Percentiles rank a stretch among this genome's conserved stretches.
Conservation (phyloP, 2,329 filamentous ascomycete species). For the Gliomastix tumulicola region DNA sequence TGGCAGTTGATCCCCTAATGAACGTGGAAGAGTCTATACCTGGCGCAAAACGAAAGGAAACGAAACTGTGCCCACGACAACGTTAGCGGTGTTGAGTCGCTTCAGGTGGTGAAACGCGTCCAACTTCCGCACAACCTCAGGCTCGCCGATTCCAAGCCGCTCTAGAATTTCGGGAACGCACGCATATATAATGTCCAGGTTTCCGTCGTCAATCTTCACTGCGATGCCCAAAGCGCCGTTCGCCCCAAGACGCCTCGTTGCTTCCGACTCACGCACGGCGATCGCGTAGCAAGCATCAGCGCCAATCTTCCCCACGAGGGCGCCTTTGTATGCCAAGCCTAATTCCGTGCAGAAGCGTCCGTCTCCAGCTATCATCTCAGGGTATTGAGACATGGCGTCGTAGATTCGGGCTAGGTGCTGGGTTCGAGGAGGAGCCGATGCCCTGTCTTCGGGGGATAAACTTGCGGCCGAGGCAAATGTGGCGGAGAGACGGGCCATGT, state of each 20-base stretch:
- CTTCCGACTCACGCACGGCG: conserved; percentile 27
- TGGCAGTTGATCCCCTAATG: too few relatives aligned
- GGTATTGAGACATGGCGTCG: conserved; percentile 30
- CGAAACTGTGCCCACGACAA: conserved; percentile 22
- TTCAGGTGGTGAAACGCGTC: conserved; percentile 21
- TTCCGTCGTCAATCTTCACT: conserved; percentile 42
- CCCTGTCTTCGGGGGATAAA: too few relatives aligned
- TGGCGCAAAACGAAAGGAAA: conserved; percentile 7
- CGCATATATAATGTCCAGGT: conserved; percentile 31
- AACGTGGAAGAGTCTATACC: too few relatives aligned
- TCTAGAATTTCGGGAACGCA: conserved; percentile 34
- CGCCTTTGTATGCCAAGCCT: conserved; percentile 28
- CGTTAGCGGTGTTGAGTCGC: conserved; percentile 27
- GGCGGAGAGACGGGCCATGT: conserved; percentile 26
- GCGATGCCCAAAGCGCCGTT: conserved; percentile 31
- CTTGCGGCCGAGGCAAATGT: conserved; percentile 25
- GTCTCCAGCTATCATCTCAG: conserved; percentile 35
- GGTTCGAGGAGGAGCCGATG: neutral
- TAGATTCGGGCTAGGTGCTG: conserved; percentile 24
- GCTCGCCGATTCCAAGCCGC: conserved; percentile 28
- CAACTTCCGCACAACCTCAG: conserved; percentile 18
- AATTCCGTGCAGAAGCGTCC: conserved; percentile 38
- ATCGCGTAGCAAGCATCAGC: conserved; percentile 41
- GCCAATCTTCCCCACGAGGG: conserved; percentile 37
- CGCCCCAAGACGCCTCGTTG: conserved; percentile 25